Percentiles rank a stretch among this genome's conserved stretches.
phyloP scores from a whole-genome alignment of 352 stramenopile species.

The Phytopythium cucurbitacearum region DNA sequence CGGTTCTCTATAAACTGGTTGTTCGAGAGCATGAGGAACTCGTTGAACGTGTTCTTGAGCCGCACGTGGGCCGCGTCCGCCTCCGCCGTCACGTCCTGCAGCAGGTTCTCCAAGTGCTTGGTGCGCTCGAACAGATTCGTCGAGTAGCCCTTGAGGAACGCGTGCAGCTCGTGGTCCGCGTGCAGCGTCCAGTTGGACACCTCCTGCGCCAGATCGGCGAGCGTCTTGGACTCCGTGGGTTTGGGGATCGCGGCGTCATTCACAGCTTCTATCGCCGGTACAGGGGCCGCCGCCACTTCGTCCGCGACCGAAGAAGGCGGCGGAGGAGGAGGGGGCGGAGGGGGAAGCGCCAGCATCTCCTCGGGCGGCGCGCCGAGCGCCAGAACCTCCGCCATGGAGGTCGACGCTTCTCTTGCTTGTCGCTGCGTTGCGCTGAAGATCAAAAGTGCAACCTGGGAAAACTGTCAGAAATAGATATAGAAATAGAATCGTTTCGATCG shows the following conservation, averaged over 20 bases:
- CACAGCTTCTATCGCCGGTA: background rate
- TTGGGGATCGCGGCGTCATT: slow-evolving; percentile 5
- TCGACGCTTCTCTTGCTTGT: too few relatives aligned
- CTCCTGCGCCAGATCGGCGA: slow-evolving; percentile 37
- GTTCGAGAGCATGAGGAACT: slow-evolving; percentile 85
- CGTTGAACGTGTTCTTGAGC: slow-evolving; percentile 81
- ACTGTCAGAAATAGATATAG: too few relatives aligned
- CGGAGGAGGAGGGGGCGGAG: slow-evolving; percentile 11
- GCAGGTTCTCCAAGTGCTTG: slow-evolving; percentile 64
- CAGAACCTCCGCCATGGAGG: slow-evolving; percentile 25
- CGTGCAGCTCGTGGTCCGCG: slow-evolving; percentile 65
- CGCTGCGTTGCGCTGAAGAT: too few relatives aligned
- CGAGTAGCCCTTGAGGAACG: slow-evolving; percentile 70
- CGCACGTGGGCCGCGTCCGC: slow-evolving; percentile 69
- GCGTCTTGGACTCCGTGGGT: slow-evolving; percentile 27
- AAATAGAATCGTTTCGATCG: too few relatives aligned
- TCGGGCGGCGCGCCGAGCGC: slow-evolving; percentile 19
- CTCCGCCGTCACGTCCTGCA: slow-evolving; percentile 65
- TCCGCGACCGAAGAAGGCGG: slow-evolving; percentile 4
- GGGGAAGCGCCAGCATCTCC: slow-evolving; percentile 16
- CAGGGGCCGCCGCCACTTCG: background rate
- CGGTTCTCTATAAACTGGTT: slow-evolving; percentile 90
- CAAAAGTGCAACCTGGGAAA: too few relatives aligned
- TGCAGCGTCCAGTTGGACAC: slow-evolving; percentile 68
- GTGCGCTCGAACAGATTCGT: slow-evolving; percentile 60